phyloP scores from a whole-genome alignment of 2,329 filamentous ascomycete species.

The Talaromyces sp. region DNA sequence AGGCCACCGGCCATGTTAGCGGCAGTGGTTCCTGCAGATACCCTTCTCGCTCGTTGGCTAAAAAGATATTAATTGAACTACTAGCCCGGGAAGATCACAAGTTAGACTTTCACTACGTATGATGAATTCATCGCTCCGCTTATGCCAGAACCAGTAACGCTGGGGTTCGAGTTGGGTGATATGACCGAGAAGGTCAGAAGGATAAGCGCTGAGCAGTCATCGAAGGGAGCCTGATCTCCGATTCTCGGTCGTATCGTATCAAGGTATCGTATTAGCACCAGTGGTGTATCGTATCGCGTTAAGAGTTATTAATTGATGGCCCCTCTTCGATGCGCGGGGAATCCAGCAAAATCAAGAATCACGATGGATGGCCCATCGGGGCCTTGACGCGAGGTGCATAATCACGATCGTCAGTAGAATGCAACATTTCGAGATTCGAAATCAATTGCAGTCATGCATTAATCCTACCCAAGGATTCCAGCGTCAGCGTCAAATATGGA shows the following conservation, averaged over 20 bases:
- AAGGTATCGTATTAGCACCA: neutral
- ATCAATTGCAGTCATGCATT: neutral
- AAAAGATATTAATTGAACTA: neutral
- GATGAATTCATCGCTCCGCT: neutral
- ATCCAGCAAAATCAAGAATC: neutral
- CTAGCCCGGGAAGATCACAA: neutral
- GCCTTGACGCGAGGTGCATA: neutral
- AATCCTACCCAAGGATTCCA: conserved; percentile 2
- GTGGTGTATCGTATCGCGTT: neutral
- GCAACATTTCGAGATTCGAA: neutral
- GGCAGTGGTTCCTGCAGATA: conserved; percentile 13
- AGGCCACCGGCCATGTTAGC: neutral
- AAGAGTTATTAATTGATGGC: conserved; percentile 3
- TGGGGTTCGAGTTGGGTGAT: neutral
- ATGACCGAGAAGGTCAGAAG: conserved; percentile 1
- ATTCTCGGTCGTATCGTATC: conserved; percentile 1
- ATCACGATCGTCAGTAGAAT: neutral
- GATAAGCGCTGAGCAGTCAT: neutral
- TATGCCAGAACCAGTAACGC: neutral
- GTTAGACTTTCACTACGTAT: neutral
- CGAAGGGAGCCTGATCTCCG: neutral
- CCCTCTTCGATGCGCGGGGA: conserved; percentile 4
- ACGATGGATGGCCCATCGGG: neutral
- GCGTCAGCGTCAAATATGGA: neutral
- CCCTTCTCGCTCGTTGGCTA: neutral